Conservation (phyloP, 225 moss, liverwort and hornwort genomes). For the Straminergon stramineum region DNA sequence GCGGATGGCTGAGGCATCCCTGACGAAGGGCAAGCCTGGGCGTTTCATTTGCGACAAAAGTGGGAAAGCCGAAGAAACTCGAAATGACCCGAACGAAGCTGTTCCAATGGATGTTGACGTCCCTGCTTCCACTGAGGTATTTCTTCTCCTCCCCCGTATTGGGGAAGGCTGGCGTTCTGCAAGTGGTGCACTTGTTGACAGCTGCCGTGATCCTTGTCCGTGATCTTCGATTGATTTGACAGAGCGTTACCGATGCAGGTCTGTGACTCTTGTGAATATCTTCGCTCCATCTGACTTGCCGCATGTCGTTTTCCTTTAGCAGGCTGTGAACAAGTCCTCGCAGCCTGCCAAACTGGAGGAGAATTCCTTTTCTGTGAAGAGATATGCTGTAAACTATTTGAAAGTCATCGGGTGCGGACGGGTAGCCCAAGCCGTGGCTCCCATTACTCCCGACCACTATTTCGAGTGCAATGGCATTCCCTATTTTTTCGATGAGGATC, state of each 20-base stretch:
- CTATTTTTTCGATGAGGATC: slow-evolving; percentile 46
- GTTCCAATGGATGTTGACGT: slow-evolving; percentile 76
- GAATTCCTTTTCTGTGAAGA: slow-evolving; percentile 5
- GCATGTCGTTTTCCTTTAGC: background rate
- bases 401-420: slow-evolving; percentile 29
- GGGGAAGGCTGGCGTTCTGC: background rate
- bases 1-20: slow-evolving; percentile 36
- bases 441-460: slow-evolving; percentile 31
- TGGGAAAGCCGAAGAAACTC: slow-evolving; percentile 1
- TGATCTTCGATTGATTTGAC: background rate
- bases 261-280: background rate
- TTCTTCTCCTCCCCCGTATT: background rate
- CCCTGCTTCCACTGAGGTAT: slow-evolving; percentile 44
- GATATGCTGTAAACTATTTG: slow-evolving; percentile 60
- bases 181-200: background rate
- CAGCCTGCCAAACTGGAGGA: background rate
- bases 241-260: background rate
- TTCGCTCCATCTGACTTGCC: background rate
- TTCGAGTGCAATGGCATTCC: slow-evolving; percentile 56
- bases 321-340: slow-evolving; percentile 8
- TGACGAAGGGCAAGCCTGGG: slow-evolving; percentile 24
- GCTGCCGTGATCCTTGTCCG: background rate
- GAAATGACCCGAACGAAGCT: slow-evolving; percentile 24
- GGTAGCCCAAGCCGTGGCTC: slow-evolving; percentile 53
- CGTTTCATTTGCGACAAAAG: background rate